Evolutionary conservation across 495 filamentous ascomycete species (phyloP).

Genomic region (Pyrenula aspistea): DNA sequence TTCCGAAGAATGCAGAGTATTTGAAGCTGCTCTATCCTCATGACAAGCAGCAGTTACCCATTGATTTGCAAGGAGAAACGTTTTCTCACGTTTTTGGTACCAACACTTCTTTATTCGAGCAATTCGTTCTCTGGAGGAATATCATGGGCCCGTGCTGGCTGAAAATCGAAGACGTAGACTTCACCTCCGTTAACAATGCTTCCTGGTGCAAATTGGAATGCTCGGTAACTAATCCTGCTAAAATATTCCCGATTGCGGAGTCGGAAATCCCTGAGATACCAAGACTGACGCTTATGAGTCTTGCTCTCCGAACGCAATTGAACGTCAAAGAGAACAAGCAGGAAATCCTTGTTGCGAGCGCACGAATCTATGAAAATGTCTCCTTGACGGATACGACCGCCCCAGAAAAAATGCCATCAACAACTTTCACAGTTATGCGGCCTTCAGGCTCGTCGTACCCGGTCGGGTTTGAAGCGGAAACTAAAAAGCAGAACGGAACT

Average conservation of each 20-base stretch:
- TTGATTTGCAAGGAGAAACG: constrained; percentile 69
- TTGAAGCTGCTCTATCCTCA: constrained; percentile 92
- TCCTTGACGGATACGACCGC: constrained; percentile 78
- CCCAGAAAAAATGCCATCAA: constrained; percentile 75
- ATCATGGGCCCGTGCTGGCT: constrained; percentile 99
- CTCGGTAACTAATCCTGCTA: constrained; percentile 60
- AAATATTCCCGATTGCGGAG: constrained; percentile 57
- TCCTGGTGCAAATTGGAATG: constrained; percentile 97
- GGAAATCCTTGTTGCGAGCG: constrained; percentile 82
- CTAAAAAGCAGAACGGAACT: constrained; percentile 55
- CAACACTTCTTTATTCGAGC: constrained; percentile 89
- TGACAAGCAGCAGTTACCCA: constrained; percentile 54
- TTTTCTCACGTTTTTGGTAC: constrained; percentile 92
- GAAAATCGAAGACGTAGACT: constrained; percentile 72
- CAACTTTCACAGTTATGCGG: constrained; percentile 83
- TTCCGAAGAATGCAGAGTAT: constrained; percentile 84
- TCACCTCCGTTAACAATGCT: constrained; percentile 72
- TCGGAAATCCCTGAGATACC: constrained; percentile 69
- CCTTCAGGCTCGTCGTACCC: constrained; percentile 67
- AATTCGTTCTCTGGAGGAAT: constrained; percentile 96
- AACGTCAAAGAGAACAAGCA: constrained; percentile 94
- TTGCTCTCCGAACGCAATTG: constrained; percentile 76
- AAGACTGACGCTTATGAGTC: constrained; percentile 85
- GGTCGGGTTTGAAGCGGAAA: constrained; percentile 68
- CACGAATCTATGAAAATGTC: constrained; percentile 83